Percentiles rank a stretch among this genome's conserved stretches.
Evolutionary conservation across 106 monocot genomes (phyloP).

Genomic region (Chionographis japonica): DNA sequence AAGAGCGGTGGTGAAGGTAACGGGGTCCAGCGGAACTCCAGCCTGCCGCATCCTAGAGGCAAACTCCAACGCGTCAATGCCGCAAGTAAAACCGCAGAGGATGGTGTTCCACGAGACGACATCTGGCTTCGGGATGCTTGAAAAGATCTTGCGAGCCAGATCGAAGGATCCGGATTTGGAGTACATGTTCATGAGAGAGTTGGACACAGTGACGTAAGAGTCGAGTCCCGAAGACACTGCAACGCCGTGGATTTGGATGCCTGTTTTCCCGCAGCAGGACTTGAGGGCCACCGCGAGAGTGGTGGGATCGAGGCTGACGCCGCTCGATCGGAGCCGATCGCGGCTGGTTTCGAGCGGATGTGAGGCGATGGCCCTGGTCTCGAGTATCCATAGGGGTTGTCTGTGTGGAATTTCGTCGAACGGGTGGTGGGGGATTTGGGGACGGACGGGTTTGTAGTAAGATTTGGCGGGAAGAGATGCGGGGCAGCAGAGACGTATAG

Average conservation of each 20-base stretch:
- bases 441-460: slow-evolving; percentile 4
- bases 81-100: slow-evolving; percentile 35
- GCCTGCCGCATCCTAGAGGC: slow-evolving; percentile 25
- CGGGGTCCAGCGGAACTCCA: slow-evolving; percentile 52
- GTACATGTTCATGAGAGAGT: slow-evolving; percentile 80
- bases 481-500: neutral
- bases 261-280: slow-evolving; percentile 6
- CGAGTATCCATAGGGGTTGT: neutral
- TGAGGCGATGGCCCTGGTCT: neutral
- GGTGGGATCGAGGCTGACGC: slow-evolving; percentile 10
- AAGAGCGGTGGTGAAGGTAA: slow-evolving; percentile 56
- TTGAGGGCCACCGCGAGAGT: slow-evolving; percentile 29
- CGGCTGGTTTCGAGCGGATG: slow-evolving; percentile 9
- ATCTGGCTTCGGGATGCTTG: slow-evolving; percentile 19
- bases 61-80: slow-evolving; percentile 38
- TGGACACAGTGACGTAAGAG: slow-evolving; percentile 33
- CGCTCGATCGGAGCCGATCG: slow-evolving; percentile 10
- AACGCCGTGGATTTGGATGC: slow-evolving; percentile 48
- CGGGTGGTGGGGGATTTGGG: slow-evolving; percentile 7
- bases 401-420: slow-evolving; percentile 37
- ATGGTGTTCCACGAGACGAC: slow-evolving; percentile 85
- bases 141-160: slow-evolving; percentile 42
- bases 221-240: slow-evolving; percentile 37
- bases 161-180: slow-evolving; percentile 35
- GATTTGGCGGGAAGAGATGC: slow-evolving; percentile 8